These are phyloP conservation scores for Trichoderma endophyticum DNA, from an alignment of 2,329 filamentous ascomycete species.

Conservation along the genomic window DNA sequence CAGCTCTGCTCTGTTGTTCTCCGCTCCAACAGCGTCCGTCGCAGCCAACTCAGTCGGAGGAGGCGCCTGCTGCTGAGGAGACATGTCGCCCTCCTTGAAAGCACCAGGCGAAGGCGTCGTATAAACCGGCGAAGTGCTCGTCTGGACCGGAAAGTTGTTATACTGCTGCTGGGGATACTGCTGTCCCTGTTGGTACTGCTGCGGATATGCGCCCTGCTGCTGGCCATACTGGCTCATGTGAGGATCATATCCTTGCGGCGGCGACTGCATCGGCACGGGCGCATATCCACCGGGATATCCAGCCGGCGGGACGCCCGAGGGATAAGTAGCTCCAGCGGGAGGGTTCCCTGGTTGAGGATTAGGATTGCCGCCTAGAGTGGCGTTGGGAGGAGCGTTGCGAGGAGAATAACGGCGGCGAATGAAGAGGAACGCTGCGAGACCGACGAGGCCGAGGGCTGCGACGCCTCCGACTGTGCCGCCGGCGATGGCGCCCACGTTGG, in stretches of 20 bases:
- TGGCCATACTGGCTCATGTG: constrained; percentile 14
- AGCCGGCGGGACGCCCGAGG: constrained; percentile 22
- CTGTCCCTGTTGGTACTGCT: constrained; percentile 13
- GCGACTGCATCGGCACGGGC: constrained; percentile 21
- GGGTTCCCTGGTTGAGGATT: background rate
- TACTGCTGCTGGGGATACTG: constrained; percentile 23
- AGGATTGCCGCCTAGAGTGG: constrained; percentile 13
- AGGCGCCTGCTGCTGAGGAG: constrained; percentile 17
- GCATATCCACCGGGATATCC: constrained; percentile 31
- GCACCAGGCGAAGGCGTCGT: constrained; percentile 31
- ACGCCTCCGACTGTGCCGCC: constrained; percentile 49
- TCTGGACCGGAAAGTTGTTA: constrained; percentile 21
- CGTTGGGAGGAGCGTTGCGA: constrained; percentile 8
- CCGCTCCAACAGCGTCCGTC: constrained; percentile 29
- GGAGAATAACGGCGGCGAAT: constrained; percentile 29
- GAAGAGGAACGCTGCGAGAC: constrained; percentile 40
- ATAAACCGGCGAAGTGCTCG: constrained; percentile 27
- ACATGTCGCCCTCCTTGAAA: constrained; percentile 7
- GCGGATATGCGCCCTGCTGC: constrained; percentile 8
- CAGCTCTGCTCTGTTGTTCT: constrained; percentile 35
- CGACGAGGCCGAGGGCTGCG: constrained; percentile 40
- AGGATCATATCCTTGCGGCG: constrained; percentile 28
- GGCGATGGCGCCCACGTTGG: constrained; percentile 42
- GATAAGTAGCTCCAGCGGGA: constrained; percentile 9
- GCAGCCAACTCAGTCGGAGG: constrained; percentile 29